A percentile compares a stretch with the other conserved stretches of the same genome.
These are phyloP conservation scores for Globisporangium cylindrosporum DNA, from an alignment of 352 stramenopile species.

Conservation along the genomic window DNA sequence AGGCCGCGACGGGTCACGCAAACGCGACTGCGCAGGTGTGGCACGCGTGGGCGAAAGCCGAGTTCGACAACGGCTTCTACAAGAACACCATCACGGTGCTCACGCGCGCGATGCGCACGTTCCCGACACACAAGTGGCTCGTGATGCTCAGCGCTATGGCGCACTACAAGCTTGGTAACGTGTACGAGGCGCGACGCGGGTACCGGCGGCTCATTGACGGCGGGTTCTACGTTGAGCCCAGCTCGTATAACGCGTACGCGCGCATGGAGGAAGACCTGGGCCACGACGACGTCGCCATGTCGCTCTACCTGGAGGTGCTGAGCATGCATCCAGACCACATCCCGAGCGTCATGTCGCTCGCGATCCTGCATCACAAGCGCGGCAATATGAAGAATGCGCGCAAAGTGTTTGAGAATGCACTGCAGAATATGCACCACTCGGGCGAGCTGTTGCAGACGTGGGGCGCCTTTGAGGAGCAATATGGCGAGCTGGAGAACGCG, in stretches of 20 bases:
- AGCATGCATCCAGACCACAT: constrained; percentile 62
- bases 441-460: constrained; percentile 64
- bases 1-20: constrained; percentile 40
- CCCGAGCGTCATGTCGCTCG: constrained; percentile 76
- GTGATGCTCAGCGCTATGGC: constrained; percentile 75
- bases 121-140: constrained; percentile 83
- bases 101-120: constrained; percentile 50
- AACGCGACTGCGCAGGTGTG: constrained; percentile 73
- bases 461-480: constrained; percentile 74
- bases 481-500: constrained; percentile 63
- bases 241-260: constrained; percentile 80
- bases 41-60: constrained; percentile 84
- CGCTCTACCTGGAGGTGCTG: constrained; percentile 64
- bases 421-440: constrained; percentile 53
- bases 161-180: constrained; percentile 74
- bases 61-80: constrained; percentile 76
- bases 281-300: constrained; percentile 59
- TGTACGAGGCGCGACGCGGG: constrained; percentile 64
- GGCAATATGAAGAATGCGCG: constrained; percentile 44
- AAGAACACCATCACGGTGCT: constrained; percentile 74
- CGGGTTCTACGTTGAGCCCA: constrained; percentile 66
- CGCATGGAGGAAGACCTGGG: constrained; percentile 82
- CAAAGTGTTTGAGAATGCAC: constrained; percentile 64
- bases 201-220: constrained; percentile 76
- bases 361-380: constrained; percentile 56